Percentiles rank a stretch among this genome's conserved stretches.
These are phyloP conservation scores for Metschnikowia picachoensis DNA, from an alignment of 805 yeast genomes.

Conservation along the genomic window DNA sequence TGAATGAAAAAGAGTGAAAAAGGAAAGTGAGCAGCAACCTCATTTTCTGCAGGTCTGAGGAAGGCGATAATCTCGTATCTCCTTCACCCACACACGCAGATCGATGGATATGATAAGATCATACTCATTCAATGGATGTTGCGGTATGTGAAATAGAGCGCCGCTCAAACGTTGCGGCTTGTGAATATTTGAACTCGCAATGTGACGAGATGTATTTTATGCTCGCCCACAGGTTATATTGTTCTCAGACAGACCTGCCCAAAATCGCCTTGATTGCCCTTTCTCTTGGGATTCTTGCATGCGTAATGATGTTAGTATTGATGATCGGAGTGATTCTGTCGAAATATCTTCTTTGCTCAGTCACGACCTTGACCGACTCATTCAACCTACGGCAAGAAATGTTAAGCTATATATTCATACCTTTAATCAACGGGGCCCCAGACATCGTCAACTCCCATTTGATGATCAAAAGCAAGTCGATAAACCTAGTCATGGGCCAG, in stretches of 20 bases:
- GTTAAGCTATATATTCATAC: constrained; percentile 33
- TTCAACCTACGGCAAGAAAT: constrained; percentile 27
- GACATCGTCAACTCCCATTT: constrained; percentile 35
- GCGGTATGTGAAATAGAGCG: constrained; percentile 6
- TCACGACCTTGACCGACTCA: constrained; percentile 24
- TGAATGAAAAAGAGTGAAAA: neutral
- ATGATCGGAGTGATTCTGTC: constrained; percentile 33
- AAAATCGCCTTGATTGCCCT: neutral
- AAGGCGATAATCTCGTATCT: neutral
- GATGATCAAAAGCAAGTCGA: constrained; percentile 24
- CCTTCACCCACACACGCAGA: neutral
- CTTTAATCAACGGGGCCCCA: constrained; percentile 35
- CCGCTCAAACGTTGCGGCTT: constrained; percentile 7
- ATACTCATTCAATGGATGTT: constrained; percentile 2
- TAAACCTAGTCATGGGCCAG: constrained; percentile 37
- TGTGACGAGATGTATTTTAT: constrained; percentile 26
- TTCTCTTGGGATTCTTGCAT: neutral
- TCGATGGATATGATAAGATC: neutral
- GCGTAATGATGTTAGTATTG: constrained; percentile 14
- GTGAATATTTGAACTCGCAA: constrained; percentile 16
- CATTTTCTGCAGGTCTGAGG: constrained; percentile 4
- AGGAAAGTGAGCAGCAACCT: neutral
- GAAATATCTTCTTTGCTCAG: constrained; percentile 29
- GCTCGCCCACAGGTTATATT: constrained; percentile 29
- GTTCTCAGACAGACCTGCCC: constrained; percentile 21